Conservation (phyloP, 2,329 filamentous ascomycete species). For the Penicillium sp. region DNA sequence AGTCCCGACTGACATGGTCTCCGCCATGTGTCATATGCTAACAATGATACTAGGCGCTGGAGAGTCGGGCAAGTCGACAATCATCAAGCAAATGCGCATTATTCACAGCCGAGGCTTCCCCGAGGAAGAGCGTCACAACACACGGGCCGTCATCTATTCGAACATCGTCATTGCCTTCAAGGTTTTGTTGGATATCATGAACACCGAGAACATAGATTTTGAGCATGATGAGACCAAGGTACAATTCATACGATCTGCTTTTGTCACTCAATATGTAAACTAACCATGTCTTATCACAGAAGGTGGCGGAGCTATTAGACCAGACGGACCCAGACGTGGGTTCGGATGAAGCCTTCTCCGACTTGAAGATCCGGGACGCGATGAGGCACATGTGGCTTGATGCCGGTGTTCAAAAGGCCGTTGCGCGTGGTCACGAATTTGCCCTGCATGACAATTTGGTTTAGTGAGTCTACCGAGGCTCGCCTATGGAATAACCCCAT, state of each 20-base stretch:
- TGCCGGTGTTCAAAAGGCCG: slow-evolving; percentile 76
- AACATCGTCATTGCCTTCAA: slow-evolving; percentile 92
- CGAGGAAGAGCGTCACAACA: slow-evolving; percentile 83
- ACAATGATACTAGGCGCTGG: slow-evolving; percentile 67
- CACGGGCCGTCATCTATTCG: slow-evolving; percentile 91
- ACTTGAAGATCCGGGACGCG: slow-evolving; percentile 58
- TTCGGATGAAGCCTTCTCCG: slow-evolving; percentile 72
- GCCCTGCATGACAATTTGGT: slow-evolving; percentile 91
- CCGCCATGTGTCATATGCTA: slow-evolving; percentile 12
- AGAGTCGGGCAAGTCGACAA: slow-evolving; percentile 93
- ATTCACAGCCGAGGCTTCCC: slow-evolving; percentile 92
- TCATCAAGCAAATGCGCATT: slow-evolving; percentile 98
- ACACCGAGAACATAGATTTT: slow-evolving; percentile 73
- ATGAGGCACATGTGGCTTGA: slow-evolving; percentile 84
- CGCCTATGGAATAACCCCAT: background rate
- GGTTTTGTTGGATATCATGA: slow-evolving; percentile 85
- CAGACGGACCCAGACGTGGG: slow-evolving; percentile 73
- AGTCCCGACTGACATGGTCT: background rate
- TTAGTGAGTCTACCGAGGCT: slow-evolving; percentile 60
- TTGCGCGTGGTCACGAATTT: slow-evolving; percentile 91
- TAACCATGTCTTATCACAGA: slow-evolving; percentile 47
- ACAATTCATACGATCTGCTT: slow-evolving; percentile 30
- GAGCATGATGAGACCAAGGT: slow-evolving; percentile 73
- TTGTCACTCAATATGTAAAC: slow-evolving; percentile 4
- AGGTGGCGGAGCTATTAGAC: slow-evolving; percentile 71